Evolutionary conservation across 2,329 filamentous ascomycete genomes (phyloP).

Genomic region (Verticillium klebahnii): DNA sequence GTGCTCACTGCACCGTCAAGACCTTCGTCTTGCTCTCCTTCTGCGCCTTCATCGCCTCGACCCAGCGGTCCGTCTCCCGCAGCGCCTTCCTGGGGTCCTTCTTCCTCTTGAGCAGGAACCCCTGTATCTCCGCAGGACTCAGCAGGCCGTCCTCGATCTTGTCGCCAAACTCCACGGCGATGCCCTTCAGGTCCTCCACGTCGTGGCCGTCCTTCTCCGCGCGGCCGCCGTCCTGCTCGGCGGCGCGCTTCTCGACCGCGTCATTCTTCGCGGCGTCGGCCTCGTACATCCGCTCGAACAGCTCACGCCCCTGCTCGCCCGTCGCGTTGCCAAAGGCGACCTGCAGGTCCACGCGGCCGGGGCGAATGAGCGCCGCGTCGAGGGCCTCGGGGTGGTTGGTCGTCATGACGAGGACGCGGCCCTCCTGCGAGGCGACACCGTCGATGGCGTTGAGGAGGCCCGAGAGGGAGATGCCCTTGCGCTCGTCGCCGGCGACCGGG

Average conservation of each 20-base stretch:
- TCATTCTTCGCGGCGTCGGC: slow-evolving; percentile 10
- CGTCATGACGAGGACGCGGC: slow-evolving; percentile 76
- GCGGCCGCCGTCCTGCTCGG: slow-evolving; percentile 4
- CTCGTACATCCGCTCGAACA: slow-evolving; percentile 60
- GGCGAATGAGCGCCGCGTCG: slow-evolving; percentile 68
- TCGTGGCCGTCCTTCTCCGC: not conserved
- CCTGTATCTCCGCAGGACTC: slow-evolving; percentile 60
- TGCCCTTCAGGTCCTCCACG: slow-evolving; percentile 32
- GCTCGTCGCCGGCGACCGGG: slow-evolving; percentile 25
- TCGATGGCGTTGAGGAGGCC: slow-evolving; percentile 82
- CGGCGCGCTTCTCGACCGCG: not conserved
- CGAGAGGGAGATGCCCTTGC: slow-evolving; percentile 64
- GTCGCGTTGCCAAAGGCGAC: slow-evolving; percentile 17
- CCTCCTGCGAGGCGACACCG: slow-evolving; percentile 74
- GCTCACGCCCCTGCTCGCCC: slow-evolving; percentile 46
- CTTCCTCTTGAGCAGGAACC: slow-evolving; percentile 60
- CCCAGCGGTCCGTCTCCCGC: slow-evolving; percentile 48
- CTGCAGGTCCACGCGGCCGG: slow-evolving; percentile 33
- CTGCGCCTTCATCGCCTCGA: slow-evolving; percentile 43
- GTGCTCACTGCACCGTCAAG: slow-evolving; percentile 10
- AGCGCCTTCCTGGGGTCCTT: slow-evolving; percentile 52
- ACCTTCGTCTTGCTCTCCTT: slow-evolving; percentile 46
- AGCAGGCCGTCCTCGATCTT: slow-evolving; percentile 49
- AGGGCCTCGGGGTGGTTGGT: slow-evolving; percentile 72
- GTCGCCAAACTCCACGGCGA: slow-evolving; percentile 45